Conservation (phyloP, 1,284 basidiomycete species). For the Melampsora occidentalis region DNA sequence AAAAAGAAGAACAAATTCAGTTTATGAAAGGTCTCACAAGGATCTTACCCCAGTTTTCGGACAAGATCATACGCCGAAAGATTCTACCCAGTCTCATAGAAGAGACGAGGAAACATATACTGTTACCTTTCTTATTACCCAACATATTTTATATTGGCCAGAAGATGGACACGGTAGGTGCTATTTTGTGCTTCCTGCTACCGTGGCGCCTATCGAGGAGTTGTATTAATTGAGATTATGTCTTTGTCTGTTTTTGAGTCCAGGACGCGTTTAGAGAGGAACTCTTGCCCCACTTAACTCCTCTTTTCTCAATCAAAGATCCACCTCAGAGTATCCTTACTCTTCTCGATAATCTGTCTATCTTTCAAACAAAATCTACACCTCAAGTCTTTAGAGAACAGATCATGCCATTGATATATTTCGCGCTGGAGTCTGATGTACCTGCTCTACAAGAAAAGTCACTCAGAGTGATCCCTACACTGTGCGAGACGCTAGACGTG, state of each 20-base stretch:
- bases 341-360: constrained; percentile 78
- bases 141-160: constrained; percentile 92
- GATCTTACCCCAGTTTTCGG: constrained; percentile 82
- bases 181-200: not conserved
- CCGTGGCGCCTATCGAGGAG: constrained; percentile 15
- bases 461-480: constrained; percentile 74
- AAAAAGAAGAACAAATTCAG: constrained; percentile 89
- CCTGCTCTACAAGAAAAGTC: constrained; percentile 86
- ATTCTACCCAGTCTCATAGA: constrained; percentile 91
- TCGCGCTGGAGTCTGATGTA: constrained; percentile 89
- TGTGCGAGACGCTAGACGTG: constrained; percentile 91
- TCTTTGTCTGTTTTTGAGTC: not conserved
- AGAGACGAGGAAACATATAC: constrained; percentile 73
- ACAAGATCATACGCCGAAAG: constrained; percentile 80
- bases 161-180: constrained; percentile 61
- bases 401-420: constrained; percentile 90
- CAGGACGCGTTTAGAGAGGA: constrained; percentile 74
- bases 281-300: constrained; percentile 82
- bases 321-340: constrained; percentile 90
- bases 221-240: not conserved
- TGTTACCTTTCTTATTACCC: constrained; percentile 93
- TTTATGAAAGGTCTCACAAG: constrained; percentile 60
- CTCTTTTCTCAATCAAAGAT: constrained; percentile 85
- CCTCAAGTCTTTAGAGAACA: constrained; percentile 82
- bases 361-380: constrained; percentile 86